Conservation (phyloP, 1,139 yeast species). For the Blastobotrys raffinosifermentans region DNA sequence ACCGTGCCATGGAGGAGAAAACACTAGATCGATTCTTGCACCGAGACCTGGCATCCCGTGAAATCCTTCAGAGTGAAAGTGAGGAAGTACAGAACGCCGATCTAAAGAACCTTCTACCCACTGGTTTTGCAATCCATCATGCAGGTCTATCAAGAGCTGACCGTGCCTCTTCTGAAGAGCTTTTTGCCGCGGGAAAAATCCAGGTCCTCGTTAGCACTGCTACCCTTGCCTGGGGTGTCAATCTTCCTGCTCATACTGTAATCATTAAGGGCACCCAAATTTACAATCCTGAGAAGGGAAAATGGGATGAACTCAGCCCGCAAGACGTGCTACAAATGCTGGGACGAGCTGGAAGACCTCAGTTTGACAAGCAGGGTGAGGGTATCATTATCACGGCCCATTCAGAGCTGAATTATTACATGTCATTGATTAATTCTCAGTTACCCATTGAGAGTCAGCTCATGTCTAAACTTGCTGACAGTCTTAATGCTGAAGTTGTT, state of each 20-base stretch:
- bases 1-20: slow-evolving; percentile 53
- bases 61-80: slow-evolving; percentile 59
- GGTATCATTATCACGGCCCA: slow-evolving; percentile 91
- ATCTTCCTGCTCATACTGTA: slow-evolving; percentile 94
- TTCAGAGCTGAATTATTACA: slow-evolving; percentile 77
- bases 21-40: slow-evolving; percentile 43
- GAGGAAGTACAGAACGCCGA: slow-evolving; percentile 49
- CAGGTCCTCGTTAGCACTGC: slow-evolving; percentile 88
- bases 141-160: slow-evolving; percentile 80
- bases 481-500: slow-evolving; percentile 81
- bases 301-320: slow-evolving; percentile 84
- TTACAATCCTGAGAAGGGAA: slow-evolving; percentile 84
- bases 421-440: slow-evolving; percentile 84
- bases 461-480: slow-evolving; percentile 64
- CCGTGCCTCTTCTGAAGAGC: slow-evolving; percentile 72
- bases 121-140: slow-evolving; percentile 89
- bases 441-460: slow-evolving; percentile 89
- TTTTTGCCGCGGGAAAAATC: slow-evolving; percentile 81
- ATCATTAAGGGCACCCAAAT: slow-evolving; percentile 93
- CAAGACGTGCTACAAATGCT: slow-evolving; percentile 92
- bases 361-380: slow-evolving; percentile 88
- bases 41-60: slow-evolving; percentile 55
- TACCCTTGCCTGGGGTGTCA: slow-evolving; percentile 98
- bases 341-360: slow-evolving; percentile 96
- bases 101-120: slow-evolving; percentile 55